Conservation (phyloP, 2,329 filamentous ascomycete genomes). For the Phymatotrichopsis omnivora region DNA sequence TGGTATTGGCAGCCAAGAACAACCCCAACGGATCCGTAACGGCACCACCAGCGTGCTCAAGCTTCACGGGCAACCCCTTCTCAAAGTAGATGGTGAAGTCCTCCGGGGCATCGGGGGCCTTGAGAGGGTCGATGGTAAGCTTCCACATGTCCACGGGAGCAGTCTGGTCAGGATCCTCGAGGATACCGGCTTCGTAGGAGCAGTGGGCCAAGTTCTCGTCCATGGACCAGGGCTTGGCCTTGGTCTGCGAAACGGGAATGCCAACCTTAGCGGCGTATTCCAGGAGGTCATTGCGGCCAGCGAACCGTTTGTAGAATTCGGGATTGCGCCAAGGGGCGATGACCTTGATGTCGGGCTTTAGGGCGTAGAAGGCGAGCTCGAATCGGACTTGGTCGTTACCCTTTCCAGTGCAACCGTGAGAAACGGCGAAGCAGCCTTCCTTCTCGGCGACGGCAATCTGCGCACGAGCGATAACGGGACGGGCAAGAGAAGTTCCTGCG, state of each 20-base stretch:
- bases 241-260: conserved; percentile 63
- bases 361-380: conserved; percentile 52
- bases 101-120: conserved; percentile 59
- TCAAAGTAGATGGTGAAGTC: conserved; percentile 63
- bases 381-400: conserved; percentile 58
- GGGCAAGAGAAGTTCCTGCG: conserved; percentile 51
- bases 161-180: conserved; percentile 55
- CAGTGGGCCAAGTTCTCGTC: conserved; percentile 67
- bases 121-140: conserved; percentile 55
- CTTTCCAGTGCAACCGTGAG: conserved; percentile 53
- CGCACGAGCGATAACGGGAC: conserved; percentile 58
- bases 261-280: conserved; percentile 57
- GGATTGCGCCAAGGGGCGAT: conserved; percentile 66
- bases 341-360: conserved; percentile 56
- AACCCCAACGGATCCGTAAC: conserved; percentile 61
- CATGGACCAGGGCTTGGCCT: conserved; percentile 59
- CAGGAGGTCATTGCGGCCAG: conserved; percentile 60
- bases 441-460: conserved; percentile 55
- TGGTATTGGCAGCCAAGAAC: conserved; percentile 60
- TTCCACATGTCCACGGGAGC: conserved; percentile 75
- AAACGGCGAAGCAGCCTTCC: conserved; percentile 47
- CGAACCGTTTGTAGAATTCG: conserved; percentile 60
- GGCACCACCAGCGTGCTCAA: conserved; percentile 47
- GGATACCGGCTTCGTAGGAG: conserved; percentile 67
- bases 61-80: conserved; percentile 63